Evolutionary conservation across 306 rosid species (phyloP).

Genomic region (Herpetospermum pedunculosum): DNA sequence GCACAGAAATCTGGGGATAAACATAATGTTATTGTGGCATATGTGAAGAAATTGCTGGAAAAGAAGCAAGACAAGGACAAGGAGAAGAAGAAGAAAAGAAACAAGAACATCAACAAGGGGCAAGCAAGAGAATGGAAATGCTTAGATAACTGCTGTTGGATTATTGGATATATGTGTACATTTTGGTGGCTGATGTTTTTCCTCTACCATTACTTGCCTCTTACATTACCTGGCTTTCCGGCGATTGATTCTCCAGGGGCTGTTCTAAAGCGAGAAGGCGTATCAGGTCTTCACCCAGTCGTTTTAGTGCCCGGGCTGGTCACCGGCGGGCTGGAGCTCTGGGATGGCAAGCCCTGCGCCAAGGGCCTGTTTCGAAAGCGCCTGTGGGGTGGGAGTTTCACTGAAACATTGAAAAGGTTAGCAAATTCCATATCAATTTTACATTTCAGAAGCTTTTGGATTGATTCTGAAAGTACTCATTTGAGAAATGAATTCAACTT

Average conservation of each 20-base stretch:
- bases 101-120: constrained; percentile 13
- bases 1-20: not conserved
- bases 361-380: constrained; percentile 44
- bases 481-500: not conserved
- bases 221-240: constrained; percentile 28
- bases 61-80: constrained; percentile 11
- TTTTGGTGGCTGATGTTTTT: constrained; percentile 64
- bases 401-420: constrained; percentile 59
- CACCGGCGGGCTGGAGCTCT: constrained; percentile 55
- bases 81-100: constrained; percentile 15
- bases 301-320: constrained; percentile 47
- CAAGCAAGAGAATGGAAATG: constrained; percentile 34
- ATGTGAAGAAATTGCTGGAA: not conserved
- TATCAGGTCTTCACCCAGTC: constrained; percentile 41
- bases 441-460: not conserved
- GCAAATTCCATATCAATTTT: not conserved
- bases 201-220: constrained; percentile 27
- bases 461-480: not conserved
- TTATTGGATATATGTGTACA: constrained; percentile 43
- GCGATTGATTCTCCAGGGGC: constrained; percentile 46
- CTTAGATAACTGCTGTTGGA: constrained; percentile 47
- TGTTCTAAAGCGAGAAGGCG: constrained; percentile 40
- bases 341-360: constrained; percentile 80
- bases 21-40: not conserved
- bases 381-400: constrained; percentile 61